Evolutionary conservation across 306 rosid genomes (phyloP).

Genomic region (Malus orientalis): DNA sequence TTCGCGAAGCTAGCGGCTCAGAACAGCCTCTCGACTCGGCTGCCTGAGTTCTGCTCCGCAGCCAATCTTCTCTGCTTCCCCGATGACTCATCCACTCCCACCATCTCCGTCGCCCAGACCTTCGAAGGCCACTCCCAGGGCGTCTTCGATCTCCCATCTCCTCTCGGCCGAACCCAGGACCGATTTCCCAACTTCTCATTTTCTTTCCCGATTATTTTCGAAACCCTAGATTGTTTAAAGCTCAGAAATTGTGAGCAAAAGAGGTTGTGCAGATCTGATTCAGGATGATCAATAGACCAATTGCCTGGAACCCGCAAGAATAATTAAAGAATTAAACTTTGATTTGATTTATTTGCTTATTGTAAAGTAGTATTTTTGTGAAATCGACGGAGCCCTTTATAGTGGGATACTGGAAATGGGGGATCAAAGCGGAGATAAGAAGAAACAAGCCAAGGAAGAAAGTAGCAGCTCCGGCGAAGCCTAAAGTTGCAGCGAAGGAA

Average conservation of each 20-base stretch:
- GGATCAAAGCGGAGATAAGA: constrained; percentile 24
- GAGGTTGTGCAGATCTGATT: not conserved
- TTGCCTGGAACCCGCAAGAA: not conserved
- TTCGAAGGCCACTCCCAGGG: too few relatives aligned
- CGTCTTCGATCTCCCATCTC: too few relatives aligned
- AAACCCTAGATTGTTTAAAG: not conserved
- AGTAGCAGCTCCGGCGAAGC: too few relatives aligned
- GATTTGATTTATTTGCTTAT: not conserved
- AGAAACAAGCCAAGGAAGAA: too few relatives aligned
- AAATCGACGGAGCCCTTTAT: not conserved
- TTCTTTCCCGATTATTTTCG: not conserved
- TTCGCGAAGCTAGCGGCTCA: too few relatives aligned
- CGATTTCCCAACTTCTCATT: not conserved
- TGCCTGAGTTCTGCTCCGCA: too few relatives aligned
- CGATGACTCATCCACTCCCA: too few relatives aligned
- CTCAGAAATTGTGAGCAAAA: not conserved
- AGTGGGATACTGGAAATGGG: constrained; percentile 2
- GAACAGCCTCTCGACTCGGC: too few relatives aligned
- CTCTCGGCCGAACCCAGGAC: too few relatives aligned
- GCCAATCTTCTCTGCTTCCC: too few relatives aligned
- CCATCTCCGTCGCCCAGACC: too few relatives aligned
- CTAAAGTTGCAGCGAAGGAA: too few relatives aligned
- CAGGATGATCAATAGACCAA: not conserved
- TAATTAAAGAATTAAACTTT: not conserved
- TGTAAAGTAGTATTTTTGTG: not conserved